Conservation (phyloP, 2,329 filamentous ascomycete species). For the Aspergillus novofumigatus region DNA sequence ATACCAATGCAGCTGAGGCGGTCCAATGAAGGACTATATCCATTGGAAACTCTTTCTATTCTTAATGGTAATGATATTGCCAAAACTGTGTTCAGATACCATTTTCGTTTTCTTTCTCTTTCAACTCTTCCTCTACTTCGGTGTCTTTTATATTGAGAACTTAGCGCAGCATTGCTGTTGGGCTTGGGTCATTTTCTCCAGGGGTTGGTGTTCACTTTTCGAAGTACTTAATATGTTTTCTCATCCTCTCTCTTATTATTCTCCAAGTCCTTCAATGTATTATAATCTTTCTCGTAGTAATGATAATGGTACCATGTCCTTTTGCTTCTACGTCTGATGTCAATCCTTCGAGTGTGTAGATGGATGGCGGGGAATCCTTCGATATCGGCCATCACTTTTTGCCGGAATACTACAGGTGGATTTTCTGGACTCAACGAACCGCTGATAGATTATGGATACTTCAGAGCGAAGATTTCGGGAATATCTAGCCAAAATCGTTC, state of each 20-base stretch:
- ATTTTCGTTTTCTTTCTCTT: conserved; percentile 1
- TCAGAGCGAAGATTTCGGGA: background rate
- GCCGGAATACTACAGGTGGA: background rate
- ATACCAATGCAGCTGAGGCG: conserved; percentile 29
- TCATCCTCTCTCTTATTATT: background rate
- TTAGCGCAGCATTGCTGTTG: background rate
- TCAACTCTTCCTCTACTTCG: conserved; percentile 1
- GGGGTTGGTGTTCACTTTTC: background rate
- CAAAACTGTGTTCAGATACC: conserved; percentile 6
- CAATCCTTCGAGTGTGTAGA: background rate
- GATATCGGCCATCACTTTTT: background rate
- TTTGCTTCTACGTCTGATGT: background rate
- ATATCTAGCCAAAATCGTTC: too few species aligned
- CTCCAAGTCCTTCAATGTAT: background rate
- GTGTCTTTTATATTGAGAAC: conserved; percentile 4
- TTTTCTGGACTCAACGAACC: background rate
- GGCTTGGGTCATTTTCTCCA: background rate
- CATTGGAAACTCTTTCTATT: conserved; percentile 6
- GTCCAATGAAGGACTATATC: conserved; percentile 19
- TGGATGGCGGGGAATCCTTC: background rate
- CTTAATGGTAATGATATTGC: conserved; percentile 27
- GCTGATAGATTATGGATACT: too few species aligned
- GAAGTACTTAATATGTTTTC: background rate
- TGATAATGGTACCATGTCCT: background rate
- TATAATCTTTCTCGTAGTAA: background rate